Percentiles rank a stretch among this genome's conserved stretches.
Evolutionary conservation across 2,329 filamentous ascomycete genomes (phyloP).

Genomic region (Exophiala calicioides): DNA sequence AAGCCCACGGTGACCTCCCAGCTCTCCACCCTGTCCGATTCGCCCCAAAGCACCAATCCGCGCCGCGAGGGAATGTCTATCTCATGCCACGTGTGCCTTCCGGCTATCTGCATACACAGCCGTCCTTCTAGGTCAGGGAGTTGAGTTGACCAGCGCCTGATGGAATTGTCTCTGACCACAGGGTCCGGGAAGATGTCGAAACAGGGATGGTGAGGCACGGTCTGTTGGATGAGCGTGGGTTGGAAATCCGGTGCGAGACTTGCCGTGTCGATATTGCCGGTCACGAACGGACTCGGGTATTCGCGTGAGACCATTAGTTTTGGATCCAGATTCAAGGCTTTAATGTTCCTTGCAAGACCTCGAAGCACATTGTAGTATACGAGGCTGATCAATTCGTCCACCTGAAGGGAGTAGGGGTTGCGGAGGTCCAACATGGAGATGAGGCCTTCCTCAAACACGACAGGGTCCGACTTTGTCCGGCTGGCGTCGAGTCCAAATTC

Average conservation of each 20-base stretch:
- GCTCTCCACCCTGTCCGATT: slow-evolving; percentile 36
- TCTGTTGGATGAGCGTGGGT: slow-evolving; percentile 43
- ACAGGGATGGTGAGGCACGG: slow-evolving; percentile 44
- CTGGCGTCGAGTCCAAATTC: neutral
- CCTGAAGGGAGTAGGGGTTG: slow-evolving; percentile 3
- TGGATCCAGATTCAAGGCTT: slow-evolving; percentile 29
- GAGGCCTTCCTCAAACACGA: slow-evolving; percentile 13
- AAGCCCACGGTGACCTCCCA: slow-evolving; percentile 45
- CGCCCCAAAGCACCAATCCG: slow-evolving; percentile 41
- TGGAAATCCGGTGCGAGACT: slow-evolving; percentile 34
- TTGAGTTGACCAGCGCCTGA: slow-evolving; percentile 9
- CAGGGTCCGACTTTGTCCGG: slow-evolving; percentile 5
- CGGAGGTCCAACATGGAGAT: neutral
- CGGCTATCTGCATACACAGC: slow-evolving; percentile 17
- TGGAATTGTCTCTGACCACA: slow-evolving; percentile 41
- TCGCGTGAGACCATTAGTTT: slow-evolving; percentile 8
- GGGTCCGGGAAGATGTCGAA: slow-evolving; percentile 42
- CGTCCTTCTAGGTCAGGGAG: slow-evolving; percentile 6
- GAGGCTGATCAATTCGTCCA: slow-evolving; percentile 37
- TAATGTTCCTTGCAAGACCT: slow-evolving; percentile 35
- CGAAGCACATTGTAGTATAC: slow-evolving; percentile 40
- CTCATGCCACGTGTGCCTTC: slow-evolving; percentile 20
- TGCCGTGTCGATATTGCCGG: slow-evolving; percentile 9
- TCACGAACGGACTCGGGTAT: slow-evolving; percentile 17
- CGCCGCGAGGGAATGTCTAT: slow-evolving; percentile 13